A percentile compares a stretch with the other conserved stretches of the same genome.
Conservation (phyloP, 306 rosid genomes). For the Corylus americana region DNA sequence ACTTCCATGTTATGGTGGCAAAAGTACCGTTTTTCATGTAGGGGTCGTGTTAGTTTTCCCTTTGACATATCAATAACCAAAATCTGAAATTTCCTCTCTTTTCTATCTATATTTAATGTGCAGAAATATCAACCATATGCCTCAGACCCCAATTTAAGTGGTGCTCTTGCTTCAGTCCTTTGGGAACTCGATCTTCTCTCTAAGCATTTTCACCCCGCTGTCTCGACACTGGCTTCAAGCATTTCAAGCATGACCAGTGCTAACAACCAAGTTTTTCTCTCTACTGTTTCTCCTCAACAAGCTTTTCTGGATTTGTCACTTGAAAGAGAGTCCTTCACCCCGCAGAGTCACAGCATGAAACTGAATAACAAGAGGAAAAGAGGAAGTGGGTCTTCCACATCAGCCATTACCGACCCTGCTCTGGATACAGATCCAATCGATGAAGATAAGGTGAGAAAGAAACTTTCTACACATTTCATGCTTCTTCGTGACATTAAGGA, state of each 20-base stretch:
- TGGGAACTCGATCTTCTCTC: constrained; percentile 90
- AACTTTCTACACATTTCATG: constrained; percentile 61
- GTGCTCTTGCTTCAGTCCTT: constrained; percentile 93
- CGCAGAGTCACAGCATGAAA: constrained; percentile 38
- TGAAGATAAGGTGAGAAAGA: constrained; percentile 56
- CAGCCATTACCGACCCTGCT: constrained; percentile 32
- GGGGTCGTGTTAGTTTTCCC: background rate
- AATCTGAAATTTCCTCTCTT: background rate
- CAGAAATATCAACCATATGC: constrained; percentile 91
- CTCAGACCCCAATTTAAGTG: constrained; percentile 87
- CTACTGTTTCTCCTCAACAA: constrained; percentile 67
- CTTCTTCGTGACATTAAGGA: constrained; percentile 75
- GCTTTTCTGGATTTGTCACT: constrained; percentile 71
- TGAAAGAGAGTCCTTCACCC: constrained; percentile 54
- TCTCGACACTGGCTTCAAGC: constrained; percentile 65
- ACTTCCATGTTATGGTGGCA: too few relatives aligned
- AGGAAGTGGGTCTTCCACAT: constrained; percentile 33
- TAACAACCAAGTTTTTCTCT: constrained; percentile 59
- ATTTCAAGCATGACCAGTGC: constrained; percentile 57
- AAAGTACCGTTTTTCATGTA: background rate
- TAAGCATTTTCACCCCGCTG: constrained; percentile 75
- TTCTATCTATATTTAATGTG: background rate
- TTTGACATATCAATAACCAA: background rate
- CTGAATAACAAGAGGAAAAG: constrained; percentile 53
- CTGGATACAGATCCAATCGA: constrained; percentile 32